Evolutionary conservation across 768 basidiomycete genomes (phyloP), one percentile per base, ranked within the genome.

Genomic region (Clavulina sp.): DNA sequence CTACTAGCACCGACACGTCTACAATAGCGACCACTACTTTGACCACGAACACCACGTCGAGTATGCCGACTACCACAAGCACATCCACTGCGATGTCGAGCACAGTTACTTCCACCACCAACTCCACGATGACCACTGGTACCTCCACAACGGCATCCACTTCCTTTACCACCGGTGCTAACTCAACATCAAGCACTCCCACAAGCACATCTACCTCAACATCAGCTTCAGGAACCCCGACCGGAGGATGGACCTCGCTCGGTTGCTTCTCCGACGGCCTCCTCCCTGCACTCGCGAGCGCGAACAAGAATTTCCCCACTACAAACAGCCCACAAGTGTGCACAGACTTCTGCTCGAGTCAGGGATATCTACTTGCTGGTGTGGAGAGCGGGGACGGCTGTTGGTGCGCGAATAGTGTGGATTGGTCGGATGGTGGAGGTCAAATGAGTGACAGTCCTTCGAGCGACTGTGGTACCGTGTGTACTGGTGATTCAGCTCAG

Each of bases 51-150:
- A n/a, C n/a, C n/a, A n/a, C n/a, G n/a, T n/a, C n/a, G n/a, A n/a
- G n/a, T n/a, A n/a, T n/a, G n/a, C n/a, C n/a, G n/a, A n/a, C n/a
- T n/a, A n/a, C n/a, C n/a, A n/a, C n/a, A n/a, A n/a, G n/a, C n/a
- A n/a, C n/a, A n/a, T n/a, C n/a, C n/a, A n/a, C n/a, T n/a, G n/a
- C n/a, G n/a, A n/a, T n/a, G n/a, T n/a, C n/a, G n/a, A n/a, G n/a
- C n/a, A n/a, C n/a, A n/a, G n/a, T n/a, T n/a, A n/a, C n/a, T n/a
- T n/a, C n/a, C n/a, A n/a, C n/a, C n/a, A n/a, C 32, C 19, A 32
- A 26, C 57, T 54, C 58, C 60, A 32, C 61, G 41, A 28, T 19
- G 9, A 38, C 36, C 9, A 9, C 36, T 38, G 9, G 19, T 38
- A 19, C 36, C 9, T 38, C 9, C 36, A 19, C 36, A 38, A 19